These are phyloP conservation scores for Juglanconis juglandina DNA, from an alignment of 2,329 filamentous ascomycete genomes.

Conservation along the genomic window DNA sequence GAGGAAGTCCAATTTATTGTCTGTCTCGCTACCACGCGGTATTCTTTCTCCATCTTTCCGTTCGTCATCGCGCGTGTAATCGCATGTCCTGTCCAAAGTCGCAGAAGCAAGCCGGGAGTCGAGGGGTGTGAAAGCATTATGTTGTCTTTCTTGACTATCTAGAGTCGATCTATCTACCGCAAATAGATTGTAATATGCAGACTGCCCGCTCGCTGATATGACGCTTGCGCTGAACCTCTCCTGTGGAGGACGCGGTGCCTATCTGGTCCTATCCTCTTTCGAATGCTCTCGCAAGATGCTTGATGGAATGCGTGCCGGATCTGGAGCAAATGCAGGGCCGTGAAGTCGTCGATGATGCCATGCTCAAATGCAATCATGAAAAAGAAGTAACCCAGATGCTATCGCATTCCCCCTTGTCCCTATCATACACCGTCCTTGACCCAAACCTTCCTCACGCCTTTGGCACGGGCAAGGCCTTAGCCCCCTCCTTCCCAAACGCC, in stretches of 20 bases:
- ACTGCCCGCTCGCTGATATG: not conserved
- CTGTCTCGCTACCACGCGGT: too few relatives aligned
- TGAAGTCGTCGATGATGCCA: not conserved
- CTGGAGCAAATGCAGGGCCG: not conserved
- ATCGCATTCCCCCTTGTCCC: not conserved
- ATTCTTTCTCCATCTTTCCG: too few relatives aligned
- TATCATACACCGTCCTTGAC: not conserved
- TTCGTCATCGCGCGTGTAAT: too few relatives aligned
- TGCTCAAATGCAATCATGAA: not conserved
- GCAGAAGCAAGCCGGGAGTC: too few relatives aligned
- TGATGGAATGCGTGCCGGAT: not conserved
- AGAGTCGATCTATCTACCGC: not conserved
- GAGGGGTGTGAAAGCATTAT: too few relatives aligned
- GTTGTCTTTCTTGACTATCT: not conserved
- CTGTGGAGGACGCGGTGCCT: not conserved
- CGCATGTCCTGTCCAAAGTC: too few relatives aligned
- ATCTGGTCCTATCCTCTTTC: not conserved
- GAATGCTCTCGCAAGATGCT: not conserved
- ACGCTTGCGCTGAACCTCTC: not conserved
- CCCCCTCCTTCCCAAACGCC: slow-evolving; percentile 44
- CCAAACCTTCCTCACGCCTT: not conserved
- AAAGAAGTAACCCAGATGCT: not conserved
- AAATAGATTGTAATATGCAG: not conserved
- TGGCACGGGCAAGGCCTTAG: slow-evolving; percentile 13
- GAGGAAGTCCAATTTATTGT: too few relatives aligned